phyloP scores from a whole-genome alignment of 257 asterid species.

The Solanum raphanifolium region DNA sequence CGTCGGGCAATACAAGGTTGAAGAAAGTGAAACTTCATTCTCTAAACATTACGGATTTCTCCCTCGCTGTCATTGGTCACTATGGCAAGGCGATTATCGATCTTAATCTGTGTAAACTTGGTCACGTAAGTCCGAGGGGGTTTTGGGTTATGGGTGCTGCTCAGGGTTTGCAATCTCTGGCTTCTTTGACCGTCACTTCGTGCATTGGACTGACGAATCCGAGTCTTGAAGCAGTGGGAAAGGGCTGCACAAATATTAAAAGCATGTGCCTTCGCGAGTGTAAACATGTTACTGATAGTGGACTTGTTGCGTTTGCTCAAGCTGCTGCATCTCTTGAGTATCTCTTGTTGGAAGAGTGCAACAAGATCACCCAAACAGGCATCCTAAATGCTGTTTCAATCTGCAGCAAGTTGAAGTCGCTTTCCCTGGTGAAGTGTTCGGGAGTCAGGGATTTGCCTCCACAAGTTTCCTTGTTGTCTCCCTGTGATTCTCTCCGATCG shows the following conservation, averaged over 20 bases:
- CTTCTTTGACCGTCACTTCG: slow-evolving; percentile 47
- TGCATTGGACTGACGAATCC: slow-evolving; percentile 65
- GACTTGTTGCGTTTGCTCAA: slow-evolving; percentile 59
- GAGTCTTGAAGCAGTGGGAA: slow-evolving; percentile 63
- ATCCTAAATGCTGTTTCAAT: slow-evolving; percentile 54
- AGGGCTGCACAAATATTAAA: slow-evolving; percentile 55
- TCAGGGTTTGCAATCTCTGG: slow-evolving; percentile 44
- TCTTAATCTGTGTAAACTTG: slow-evolving; percentile 58
- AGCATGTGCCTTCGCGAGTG: slow-evolving; percentile 52
- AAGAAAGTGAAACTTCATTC: slow-evolving; percentile 61
- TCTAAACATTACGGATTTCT: slow-evolving; percentile 57
- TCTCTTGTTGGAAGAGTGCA: slow-evolving; percentile 79
- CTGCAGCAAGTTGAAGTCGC: slow-evolving; percentile 55
- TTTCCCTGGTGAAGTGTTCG: slow-evolving; percentile 64
- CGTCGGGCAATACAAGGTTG: slow-evolving; percentile 38
- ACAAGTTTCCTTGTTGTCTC: slow-evolving; percentile 37
- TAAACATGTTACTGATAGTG: slow-evolving; percentile 61
- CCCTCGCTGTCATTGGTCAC: slow-evolving; percentile 78
- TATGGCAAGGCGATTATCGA: slow-evolving; percentile 56
- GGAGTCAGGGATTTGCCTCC: slow-evolving; percentile 52
- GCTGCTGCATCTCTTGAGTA: slow-evolving; percentile 51
- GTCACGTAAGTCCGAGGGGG: slow-evolving; percentile 70
- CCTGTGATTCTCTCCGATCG: slow-evolving; percentile 66
- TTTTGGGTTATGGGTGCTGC: slow-evolving; percentile 94
- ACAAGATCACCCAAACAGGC: slow-evolving; percentile 63